Conservation (phyloP, 176 grass and related monocot species). For the Juncus inflexus region DNA sequence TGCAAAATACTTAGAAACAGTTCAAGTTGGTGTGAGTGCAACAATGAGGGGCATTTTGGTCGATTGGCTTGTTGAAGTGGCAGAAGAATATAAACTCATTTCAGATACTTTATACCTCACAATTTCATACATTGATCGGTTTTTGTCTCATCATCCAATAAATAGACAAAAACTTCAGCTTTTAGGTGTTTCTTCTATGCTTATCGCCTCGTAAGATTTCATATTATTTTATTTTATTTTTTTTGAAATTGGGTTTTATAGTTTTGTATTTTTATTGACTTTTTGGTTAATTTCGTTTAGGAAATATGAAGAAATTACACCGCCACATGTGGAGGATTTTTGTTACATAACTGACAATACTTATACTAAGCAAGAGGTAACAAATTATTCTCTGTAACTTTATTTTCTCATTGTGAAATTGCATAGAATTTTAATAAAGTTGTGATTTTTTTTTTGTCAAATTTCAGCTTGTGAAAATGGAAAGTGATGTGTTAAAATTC, state of each 20-base stretch:
- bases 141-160: constrained; percentile 63
- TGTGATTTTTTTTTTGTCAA: too few relatives aligned
- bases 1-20: constrained; percentile 58
- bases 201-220: constrained; percentile 67
- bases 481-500: constrained; percentile 75
- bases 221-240: background rate
- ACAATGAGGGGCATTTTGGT: constrained; percentile 78
- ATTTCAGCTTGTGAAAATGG: constrained; percentile 62
- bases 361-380: constrained; percentile 62
- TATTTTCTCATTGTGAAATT: too few relatives aligned
- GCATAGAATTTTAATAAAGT: too few relatives aligned
- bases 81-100: constrained; percentile 89
- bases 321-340: constrained; percentile 76
- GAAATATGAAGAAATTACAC: constrained; percentile 88
- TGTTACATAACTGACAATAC: constrained; percentile 98
- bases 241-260: background rate
- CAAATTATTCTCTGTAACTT: too few relatives aligned
- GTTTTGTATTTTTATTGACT: constrained; percentile 4
- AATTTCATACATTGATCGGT: constrained; percentile 71
- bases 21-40: constrained; percentile 64
- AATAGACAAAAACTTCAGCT: constrained; percentile 69
- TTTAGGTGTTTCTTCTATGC: constrained; percentile 77
- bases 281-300: constrained; percentile 32
- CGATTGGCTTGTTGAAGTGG: constrained; percentile 96
- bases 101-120: constrained; percentile 80